A percentile compares a stretch with the other conserved stretches of the same genome.
Conservation (phyloP, 148 eudicot species). For the Bassia scoparia region DNA sequence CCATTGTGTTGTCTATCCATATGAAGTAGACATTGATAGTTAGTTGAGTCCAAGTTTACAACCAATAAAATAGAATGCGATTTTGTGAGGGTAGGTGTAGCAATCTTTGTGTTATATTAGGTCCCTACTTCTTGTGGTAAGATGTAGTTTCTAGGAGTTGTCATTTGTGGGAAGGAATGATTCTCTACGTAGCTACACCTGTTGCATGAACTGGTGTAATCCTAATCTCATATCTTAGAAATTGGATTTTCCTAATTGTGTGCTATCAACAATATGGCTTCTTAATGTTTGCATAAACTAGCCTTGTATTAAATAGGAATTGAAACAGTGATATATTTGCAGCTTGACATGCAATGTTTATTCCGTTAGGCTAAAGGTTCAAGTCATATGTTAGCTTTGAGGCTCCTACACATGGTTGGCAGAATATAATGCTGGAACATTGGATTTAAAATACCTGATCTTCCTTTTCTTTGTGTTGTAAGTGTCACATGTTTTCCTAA, state of each 20-base stretch:
- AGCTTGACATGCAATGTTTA: not conserved
- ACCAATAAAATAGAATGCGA: no score
- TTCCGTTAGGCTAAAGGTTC: not conserved
- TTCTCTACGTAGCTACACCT: not conserved
- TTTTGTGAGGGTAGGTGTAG: not conserved
- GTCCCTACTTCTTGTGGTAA: not conserved
- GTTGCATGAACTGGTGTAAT: not conserved
- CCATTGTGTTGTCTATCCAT: not conserved
- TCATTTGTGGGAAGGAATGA: not conserved
- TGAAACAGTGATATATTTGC: not conserved
- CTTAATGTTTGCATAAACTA: not conserved
- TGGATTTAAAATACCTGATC: not conserved
- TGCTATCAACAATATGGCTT: not conserved
- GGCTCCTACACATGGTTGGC: not conserved
- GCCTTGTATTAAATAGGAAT: not conserved
- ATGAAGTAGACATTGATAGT: not conserved
- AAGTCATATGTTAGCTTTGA: not conserved
- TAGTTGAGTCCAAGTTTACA: not conserved
- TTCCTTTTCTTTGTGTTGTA: not conserved
- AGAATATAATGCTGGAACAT: not conserved
- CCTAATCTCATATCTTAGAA: not conserved
- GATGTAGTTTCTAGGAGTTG: not conserved
- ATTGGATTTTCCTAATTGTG: not conserved
- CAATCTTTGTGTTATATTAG: not conserved
- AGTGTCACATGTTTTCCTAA: no score